Evolutionary conservation across 2,329 filamentous ascomycete species (phyloP).

Genomic region (Penicillium sp.): DNA sequence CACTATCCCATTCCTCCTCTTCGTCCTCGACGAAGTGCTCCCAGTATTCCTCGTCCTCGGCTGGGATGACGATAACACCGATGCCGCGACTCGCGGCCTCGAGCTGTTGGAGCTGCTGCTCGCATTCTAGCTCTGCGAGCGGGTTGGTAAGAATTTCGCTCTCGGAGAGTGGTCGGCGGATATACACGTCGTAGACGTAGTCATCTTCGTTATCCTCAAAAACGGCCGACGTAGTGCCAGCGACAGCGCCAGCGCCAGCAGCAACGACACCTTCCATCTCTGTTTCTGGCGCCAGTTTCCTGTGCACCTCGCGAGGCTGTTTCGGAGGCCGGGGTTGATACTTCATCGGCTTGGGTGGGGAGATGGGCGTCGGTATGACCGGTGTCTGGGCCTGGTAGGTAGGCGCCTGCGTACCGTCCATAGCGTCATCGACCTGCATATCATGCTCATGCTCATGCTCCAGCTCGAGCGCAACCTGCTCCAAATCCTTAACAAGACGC

Average conservation of each 20-base stretch:
- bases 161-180: slow-evolving; percentile 51
- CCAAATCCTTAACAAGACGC: slow-evolving; percentile 44
- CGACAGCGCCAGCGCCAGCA: not conserved
- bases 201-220: slow-evolving; percentile 53
- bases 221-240: slow-evolving; percentile 9
- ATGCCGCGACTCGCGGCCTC: slow-evolving; percentile 39
- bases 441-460: slow-evolving; percentile 45
- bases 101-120: slow-evolving; percentile 32
- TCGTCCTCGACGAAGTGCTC: slow-evolving; percentile 58
- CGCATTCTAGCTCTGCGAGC: slow-evolving; percentile 30
- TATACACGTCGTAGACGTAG: slow-evolving; percentile 65
- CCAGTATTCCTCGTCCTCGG: slow-evolving; percentile 56
- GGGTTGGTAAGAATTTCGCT: slow-evolving; percentile 39
- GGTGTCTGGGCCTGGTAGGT: not conserved
- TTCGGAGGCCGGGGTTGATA: slow-evolving; percentile 41
- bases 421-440: slow-evolving; percentile 25
- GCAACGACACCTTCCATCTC: slow-evolving; percentile 7
- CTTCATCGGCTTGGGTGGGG: slow-evolving; percentile 37
- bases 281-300: not conserved
- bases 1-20: slow-evolving; percentile 59
- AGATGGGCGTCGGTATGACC: slow-evolving; percentile 8
- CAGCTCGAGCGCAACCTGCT: slow-evolving; percentile 41
- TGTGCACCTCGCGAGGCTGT: slow-evolving; percentile 23
- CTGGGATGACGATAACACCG: slow-evolving; percentile 46
- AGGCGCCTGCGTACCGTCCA: slow-evolving; percentile 2